These are phyloP conservation scores for Xanthoceras sorbifolium DNA, from an alignment of 345 rosid genomes.

Conservation along the genomic window DNA sequence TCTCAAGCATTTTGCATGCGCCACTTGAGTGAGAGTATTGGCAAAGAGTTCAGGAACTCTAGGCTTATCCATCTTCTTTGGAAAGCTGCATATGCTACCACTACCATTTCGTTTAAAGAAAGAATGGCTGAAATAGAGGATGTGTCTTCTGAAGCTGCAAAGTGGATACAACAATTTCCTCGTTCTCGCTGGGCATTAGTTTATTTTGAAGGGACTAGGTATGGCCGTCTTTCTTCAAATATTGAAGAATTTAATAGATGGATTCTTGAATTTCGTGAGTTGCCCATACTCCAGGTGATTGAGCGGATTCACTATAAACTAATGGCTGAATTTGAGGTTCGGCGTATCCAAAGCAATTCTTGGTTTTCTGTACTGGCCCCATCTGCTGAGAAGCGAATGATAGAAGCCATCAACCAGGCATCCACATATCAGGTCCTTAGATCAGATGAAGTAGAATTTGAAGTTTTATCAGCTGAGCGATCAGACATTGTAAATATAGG, in stretches of 20 bases:
- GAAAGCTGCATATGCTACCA: slow-evolving; percentile 59
- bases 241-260: slow-evolving; percentile 51
- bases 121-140: slow-evolving; percentile 51
- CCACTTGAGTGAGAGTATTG: slow-evolving; percentile 46
- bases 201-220: slow-evolving; percentile 47
- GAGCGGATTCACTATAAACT: slow-evolving; percentile 45
- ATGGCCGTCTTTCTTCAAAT: slow-evolving; percentile 52
- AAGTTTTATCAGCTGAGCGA: slow-evolving; percentile 47
- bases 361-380: slow-evolving; percentile 56
- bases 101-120: slow-evolving; percentile 43
- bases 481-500: slow-evolving; percentile 57
- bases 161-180: slow-evolving; percentile 53
- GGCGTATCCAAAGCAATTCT: slow-evolving; percentile 36
- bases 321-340: slow-evolving; percentile 46
- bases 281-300: slow-evolving; percentile 54
- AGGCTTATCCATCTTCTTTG: slow-evolving; percentile 52
- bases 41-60: slow-evolving; percentile 55
- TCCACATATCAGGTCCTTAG: slow-evolving; percentile 47
- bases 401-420: slow-evolving; percentile 42
- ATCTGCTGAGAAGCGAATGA: slow-evolving; percentile 44
- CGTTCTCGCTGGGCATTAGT: slow-evolving; percentile 48
- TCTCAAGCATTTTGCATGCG: slow-evolving; percentile 44
- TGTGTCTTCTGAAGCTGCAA: slow-evolving; percentile 47
- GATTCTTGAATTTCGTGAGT: slow-evolving; percentile 54
- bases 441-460: slow-evolving; percentile 66